Evolutionary conservation across 1,284 basidiomycete species (phyloP).

Genomic region (Ustilago hordei): DNA sequence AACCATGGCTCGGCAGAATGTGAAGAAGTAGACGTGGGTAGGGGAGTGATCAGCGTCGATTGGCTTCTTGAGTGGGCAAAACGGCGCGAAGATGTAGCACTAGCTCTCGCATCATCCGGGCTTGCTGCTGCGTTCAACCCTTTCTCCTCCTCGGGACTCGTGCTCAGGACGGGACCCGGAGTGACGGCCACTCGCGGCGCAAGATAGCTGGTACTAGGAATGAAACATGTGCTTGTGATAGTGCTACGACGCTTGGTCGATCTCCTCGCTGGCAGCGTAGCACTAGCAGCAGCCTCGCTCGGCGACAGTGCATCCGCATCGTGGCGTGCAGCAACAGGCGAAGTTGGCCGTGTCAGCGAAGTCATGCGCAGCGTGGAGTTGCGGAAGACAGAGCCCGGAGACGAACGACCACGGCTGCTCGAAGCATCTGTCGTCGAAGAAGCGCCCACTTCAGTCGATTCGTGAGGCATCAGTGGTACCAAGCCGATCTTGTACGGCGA

Average conservation of each 20-base stretch:
- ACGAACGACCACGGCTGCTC: conserved; percentile 24
- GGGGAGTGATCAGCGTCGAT: conserved; percentile 28
- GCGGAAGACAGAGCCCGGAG: conserved; percentile 22
- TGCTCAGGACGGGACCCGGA: conserved; percentile 7
- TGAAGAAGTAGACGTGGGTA: conserved; percentile 18
- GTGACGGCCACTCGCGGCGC: conserved; percentile 19
- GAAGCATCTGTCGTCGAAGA: conserved; percentile 21
- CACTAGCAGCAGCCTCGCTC: background rate
- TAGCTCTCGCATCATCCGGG: background rate
- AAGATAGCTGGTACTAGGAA: conserved; percentile 25
- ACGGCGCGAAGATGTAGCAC: conserved; percentile 5
- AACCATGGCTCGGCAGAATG: conserved; percentile 14
- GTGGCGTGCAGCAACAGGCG: conserved; percentile 15
- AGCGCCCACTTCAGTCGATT: conserved; percentile 35
- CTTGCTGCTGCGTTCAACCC: background rate
- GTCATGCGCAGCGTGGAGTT: conserved; percentile 30
- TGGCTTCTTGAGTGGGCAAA: conserved; percentile 36
- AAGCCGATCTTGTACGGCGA: conserved; percentile 53
- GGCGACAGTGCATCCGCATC: background rate
- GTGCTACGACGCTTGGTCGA: conserved; percentile 42
- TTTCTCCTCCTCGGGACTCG: conserved; percentile 26
- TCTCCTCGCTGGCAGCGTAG: conserved; percentile 19
- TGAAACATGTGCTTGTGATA: conserved; percentile 35
- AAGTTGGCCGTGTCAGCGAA: conserved; percentile 37
- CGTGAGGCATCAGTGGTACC: conserved; percentile 46